A percentile compares a stretch with the other conserved stretches of the same genome.
Evolutionary conservation across 2,329 filamentous ascomycete genomes (phyloP).

Genomic region (Akanthomyces uredinophilus): DNA sequence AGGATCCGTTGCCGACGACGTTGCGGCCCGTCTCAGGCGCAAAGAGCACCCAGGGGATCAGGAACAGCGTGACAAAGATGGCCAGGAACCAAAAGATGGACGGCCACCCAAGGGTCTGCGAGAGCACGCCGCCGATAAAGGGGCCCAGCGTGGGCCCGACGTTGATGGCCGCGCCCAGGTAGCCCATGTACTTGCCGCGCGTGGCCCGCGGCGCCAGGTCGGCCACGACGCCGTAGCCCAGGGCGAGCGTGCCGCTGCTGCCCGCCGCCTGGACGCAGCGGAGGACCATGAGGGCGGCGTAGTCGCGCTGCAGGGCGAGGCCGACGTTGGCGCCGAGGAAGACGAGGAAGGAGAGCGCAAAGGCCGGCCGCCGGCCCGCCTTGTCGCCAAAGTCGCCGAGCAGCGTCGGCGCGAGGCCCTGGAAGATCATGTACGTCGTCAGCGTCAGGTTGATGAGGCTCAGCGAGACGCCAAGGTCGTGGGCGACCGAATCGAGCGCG

Average conservation of each 20-base stretch:
- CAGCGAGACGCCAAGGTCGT: conserved; percentile 34
- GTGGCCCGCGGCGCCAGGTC: conserved; percentile 66
- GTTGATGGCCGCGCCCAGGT: conserved; percentile 55
- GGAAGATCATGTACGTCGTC: conserved; percentile 60
- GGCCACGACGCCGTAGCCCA: conserved; percentile 66
- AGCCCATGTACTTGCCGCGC: conserved; percentile 67
- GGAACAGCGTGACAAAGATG: conserved; percentile 46
- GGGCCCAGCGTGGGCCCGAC: conserved; percentile 53
- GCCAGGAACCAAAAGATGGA: conserved; percentile 65
- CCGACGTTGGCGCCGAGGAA: conserved; percentile 57
- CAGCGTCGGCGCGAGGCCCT: conserved; percentile 56
- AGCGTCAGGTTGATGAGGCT: conserved; percentile 44
- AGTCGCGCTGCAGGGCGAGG: conserved; percentile 52
- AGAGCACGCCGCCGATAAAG: conserved; percentile 59
- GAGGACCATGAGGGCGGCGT: conserved; percentile 53
- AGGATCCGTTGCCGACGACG: conserved; percentile 58
- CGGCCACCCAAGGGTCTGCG: conserved; percentile 61
- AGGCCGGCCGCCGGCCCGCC: conserved; percentile 56
- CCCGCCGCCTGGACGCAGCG: conserved; percentile 60
- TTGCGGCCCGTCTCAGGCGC: conserved; percentile 56
- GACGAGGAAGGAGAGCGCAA: conserved; percentile 51
- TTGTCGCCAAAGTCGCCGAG: conserved; percentile 59
- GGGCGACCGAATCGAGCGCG: conserved; percentile 35
- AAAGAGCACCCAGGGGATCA: conserved; percentile 50
- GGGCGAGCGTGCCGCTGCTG: conserved; percentile 63